Conservation (phyloP, 306 rosid genomes). For the Potentilla sterilis region DNA sequence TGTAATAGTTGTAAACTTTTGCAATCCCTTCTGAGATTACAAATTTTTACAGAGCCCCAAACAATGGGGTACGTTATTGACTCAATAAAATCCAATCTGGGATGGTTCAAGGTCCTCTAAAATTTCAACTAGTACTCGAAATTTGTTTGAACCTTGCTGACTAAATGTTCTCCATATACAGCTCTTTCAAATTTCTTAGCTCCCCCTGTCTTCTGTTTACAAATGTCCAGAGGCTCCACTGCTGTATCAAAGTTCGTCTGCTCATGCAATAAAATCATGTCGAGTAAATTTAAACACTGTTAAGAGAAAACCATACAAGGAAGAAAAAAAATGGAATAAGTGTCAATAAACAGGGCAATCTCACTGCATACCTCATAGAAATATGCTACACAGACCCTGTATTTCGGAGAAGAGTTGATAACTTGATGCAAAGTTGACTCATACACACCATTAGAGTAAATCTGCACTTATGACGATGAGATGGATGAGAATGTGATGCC, state of each 20-base stretch:
- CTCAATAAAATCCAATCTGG: background rate
- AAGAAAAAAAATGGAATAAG: background rate
- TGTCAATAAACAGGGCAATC: background rate
- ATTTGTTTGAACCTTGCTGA: constrained; percentile 60
- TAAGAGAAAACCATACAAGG: background rate
- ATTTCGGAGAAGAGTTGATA: constrained; percentile 57
- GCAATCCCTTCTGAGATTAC: background rate
- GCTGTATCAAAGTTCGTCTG: constrained; percentile 88
- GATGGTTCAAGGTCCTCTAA: too few species aligned
- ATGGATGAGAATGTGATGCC: constrained; percentile 11
- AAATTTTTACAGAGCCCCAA: background rate
- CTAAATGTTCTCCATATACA: constrained; percentile 83
- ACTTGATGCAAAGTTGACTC: constrained; percentile 92
- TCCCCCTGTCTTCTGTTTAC: constrained; percentile 50
- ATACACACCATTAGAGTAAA: constrained; percentile 83
- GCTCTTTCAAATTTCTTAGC: constrained; percentile 53
- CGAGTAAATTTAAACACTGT: background rate
- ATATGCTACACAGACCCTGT: constrained; percentile 71
- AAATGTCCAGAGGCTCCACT: constrained; percentile 73
- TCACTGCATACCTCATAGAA: constrained; percentile 66
- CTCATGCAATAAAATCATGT: constrained; percentile 19
- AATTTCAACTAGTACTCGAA: constrained; percentile 32
- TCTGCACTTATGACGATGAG: constrained; percentile 52
- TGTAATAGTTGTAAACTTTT: background rate
- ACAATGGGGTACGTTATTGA: background rate